These are phyloP conservation scores for Anisodus tanguticus DNA, from an alignment of 257 asterid genomes.

Conservation along the genomic window DNA sequence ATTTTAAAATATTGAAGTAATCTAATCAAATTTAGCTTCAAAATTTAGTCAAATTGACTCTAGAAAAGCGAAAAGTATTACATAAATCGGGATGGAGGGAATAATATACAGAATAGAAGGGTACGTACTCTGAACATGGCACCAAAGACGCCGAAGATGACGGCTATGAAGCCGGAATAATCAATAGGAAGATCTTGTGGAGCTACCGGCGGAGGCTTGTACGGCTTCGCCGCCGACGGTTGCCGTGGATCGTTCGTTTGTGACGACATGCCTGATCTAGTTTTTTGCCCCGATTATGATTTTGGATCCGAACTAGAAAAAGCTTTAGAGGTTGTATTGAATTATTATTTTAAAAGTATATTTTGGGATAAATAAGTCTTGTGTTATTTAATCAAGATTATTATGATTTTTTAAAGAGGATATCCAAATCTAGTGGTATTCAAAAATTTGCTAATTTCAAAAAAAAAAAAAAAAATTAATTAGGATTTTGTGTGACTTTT, in stretches of 20 bases:
- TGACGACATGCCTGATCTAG: neutral
- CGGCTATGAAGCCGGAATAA: conserved; percentile 86
- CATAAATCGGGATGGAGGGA: neutral
- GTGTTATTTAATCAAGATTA: too few species aligned
- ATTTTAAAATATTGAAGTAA: too few species aligned
- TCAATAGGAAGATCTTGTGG: conserved; percentile 79
- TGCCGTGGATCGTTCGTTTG: conserved; percentile 25
- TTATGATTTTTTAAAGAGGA: too few species aligned
- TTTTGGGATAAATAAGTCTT: too few species aligned
- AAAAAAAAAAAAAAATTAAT: too few species aligned
- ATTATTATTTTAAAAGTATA: too few species aligned
- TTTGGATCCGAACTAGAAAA: neutral
- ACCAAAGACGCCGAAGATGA: conserved; percentile 80
- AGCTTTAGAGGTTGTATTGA: too few species aligned
- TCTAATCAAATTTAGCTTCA: too few species aligned
- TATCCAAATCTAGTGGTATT: too few species aligned
- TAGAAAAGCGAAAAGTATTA: neutral
- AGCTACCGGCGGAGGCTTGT: conserved; percentile 35
- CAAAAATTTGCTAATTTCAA: too few species aligned
- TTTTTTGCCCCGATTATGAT: neutral
- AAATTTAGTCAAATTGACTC: too few species aligned
- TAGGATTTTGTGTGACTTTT: too few species aligned
- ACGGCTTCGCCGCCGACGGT: conserved; percentile 19
- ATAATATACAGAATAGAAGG: neutral
- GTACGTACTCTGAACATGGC: conserved; percentile 56